phyloP scores from a whole-genome alignment of 2,329 filamentous ascomycete genomes.

The Sclerotinia sclerotiorum region DNA sequence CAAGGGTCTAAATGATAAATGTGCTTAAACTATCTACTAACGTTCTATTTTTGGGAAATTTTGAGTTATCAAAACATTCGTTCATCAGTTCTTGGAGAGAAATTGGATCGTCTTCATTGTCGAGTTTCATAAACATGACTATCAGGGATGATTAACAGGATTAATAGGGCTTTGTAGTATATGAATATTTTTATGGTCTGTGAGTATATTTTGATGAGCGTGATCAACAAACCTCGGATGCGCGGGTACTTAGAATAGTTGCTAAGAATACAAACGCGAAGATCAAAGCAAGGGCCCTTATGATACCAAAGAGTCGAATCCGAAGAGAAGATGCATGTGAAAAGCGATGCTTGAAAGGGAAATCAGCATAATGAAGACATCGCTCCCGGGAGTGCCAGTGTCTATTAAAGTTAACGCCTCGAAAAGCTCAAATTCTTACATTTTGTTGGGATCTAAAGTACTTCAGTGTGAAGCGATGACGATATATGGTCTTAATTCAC shows the following conservation, averaged over 20 bases:
- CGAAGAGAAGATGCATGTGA: neutral
- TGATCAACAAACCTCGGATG: slow-evolving; percentile 9
- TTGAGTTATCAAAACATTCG: neutral
- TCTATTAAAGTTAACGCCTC: neutral
- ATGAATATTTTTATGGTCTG: slow-evolving; percentile 6
- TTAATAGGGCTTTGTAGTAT: neutral
- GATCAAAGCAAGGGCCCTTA: slow-evolving; percentile 12
- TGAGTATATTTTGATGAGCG: slow-evolving; percentile 4
- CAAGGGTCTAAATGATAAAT: neutral
- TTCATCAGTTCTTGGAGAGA: neutral
- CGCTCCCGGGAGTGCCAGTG: neutral
- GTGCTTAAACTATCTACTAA: neutral
- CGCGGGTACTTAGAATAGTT: slow-evolving; percentile 5
- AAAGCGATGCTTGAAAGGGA: neutral
- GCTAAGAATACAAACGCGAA: slow-evolving; percentile 10
- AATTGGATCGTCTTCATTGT: slow-evolving; percentile 5
- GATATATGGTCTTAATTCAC: neutral
- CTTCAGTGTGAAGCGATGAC: neutral
- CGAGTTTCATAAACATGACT: neutral
- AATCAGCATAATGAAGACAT: neutral
- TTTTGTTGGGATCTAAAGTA: neutral
- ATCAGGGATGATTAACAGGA: neutral
- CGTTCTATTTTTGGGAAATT: neutral
- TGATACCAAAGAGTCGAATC: slow-evolving; percentile 1
- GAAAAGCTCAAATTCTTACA: neutral